Evolutionary conservation across 2,329 filamentous ascomycete genomes (phyloP).

Genomic region (Tolypocladium sp.): DNA sequence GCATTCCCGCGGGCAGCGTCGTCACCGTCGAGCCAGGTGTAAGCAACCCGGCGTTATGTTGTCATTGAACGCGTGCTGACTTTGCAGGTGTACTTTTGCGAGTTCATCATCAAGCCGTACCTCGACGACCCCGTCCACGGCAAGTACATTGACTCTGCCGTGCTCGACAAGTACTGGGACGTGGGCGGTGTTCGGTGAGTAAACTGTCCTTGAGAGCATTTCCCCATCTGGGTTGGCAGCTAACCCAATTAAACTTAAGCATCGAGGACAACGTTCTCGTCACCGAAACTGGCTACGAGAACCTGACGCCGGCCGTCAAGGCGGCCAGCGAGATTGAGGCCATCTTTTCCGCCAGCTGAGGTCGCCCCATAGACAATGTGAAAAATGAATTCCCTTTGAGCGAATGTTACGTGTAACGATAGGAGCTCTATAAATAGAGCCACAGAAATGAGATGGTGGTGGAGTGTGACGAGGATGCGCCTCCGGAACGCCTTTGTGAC

Average conservation of each 20-base stretch:
- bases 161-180: slow-evolving; percentile 72
- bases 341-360: slow-evolving; percentile 3
- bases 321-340: slow-evolving; percentile 53
- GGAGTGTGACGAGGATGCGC: no score
- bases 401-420: no score
- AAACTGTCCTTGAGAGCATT: neutral
- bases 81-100: slow-evolving; percentile 75
- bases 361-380: neutral
- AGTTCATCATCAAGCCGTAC: slow-evolving; percentile 78
- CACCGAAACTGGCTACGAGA: slow-evolving; percentile 59
- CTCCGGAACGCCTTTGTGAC: neutral
- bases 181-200: slow-evolving; percentile 64
- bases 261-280: slow-evolving; percentile 68
- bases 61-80: slow-evolving; percentile 1
- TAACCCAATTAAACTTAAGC: slow-evolving; percentile 13
- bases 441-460: no score
- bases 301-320: slow-evolving; percentile 64
- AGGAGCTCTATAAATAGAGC: no score
- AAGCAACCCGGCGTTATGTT: slow-evolving; percentile 22
- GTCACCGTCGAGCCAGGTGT: slow-evolving; percentile 92
- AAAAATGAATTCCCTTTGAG: neutral
- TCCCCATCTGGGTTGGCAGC: neutral
- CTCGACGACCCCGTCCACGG: slow-evolving; percentile 62
- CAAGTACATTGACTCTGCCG: slow-evolving; percentile 65
- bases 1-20: slow-evolving; percentile 67